Evolutionary conservation across 2,329 filamentous ascomycete genomes (phyloP).

Genomic region (Lachnellula cervina): DNA sequence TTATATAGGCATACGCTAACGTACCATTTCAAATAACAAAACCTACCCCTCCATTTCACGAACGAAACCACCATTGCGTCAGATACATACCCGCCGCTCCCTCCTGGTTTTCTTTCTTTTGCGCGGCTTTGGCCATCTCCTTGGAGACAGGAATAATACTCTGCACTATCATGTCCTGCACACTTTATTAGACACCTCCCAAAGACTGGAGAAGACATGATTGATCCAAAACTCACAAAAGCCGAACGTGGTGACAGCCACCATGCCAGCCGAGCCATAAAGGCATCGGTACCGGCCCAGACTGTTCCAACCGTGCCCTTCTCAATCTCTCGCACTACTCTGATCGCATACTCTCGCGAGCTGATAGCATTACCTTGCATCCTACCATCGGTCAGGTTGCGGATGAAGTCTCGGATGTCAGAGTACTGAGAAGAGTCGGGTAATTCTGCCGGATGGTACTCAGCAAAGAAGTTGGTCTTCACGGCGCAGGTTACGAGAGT

Average conservation of each 20-base stretch:
- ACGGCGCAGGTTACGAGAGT: constrained; percentile 13
- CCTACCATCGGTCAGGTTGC: background rate
- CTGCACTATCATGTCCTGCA: constrained; percentile 3
- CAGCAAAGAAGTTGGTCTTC: constrained; percentile 8
- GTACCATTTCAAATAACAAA: no score
- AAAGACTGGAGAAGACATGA: background rate
- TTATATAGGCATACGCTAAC: no score
- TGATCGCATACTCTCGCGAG: constrained; percentile 1
- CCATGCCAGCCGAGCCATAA: background rate
- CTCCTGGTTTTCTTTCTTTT: background rate
- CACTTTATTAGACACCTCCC: background rate
- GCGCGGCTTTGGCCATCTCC: constrained; percentile 3
- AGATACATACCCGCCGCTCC: background rate
- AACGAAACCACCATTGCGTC: background rate
- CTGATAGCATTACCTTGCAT: constrained; percentile 2
- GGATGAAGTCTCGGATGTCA: constrained; percentile 4
- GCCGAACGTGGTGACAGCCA: background rate
- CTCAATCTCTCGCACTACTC: constrained; percentile 3
- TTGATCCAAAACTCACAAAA: background rate
- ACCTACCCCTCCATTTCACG: no score
- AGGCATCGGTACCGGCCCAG: constrained; percentile 2
- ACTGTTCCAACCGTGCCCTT: constrained; percentile 1
- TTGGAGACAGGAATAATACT: background rate
- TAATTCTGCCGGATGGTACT: background rate
- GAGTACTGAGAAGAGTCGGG: constrained; percentile 14